phyloP scores from a whole-genome alignment of 345 rosid genomes.

The Pseudoturritis turrita region DNA sequence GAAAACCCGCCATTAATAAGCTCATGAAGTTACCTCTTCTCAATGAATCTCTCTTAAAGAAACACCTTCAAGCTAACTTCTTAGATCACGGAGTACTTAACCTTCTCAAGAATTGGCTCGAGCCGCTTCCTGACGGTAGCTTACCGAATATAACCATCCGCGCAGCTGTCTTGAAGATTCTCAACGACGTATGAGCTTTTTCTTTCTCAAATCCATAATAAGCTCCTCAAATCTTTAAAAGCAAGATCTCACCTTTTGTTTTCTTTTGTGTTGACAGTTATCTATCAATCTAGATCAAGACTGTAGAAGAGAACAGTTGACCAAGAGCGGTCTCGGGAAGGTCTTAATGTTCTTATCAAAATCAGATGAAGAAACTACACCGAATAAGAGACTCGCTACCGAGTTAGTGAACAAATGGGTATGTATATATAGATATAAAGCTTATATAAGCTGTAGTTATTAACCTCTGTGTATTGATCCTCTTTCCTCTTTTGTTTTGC shows the following conservation, averaged over 20 bases:
- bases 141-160: slow-evolving; percentile 84
- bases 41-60: slow-evolving; percentile 71
- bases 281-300: slow-evolving; percentile 63
- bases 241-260: not conserved
- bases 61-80: slow-evolving; percentile 72
- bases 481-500: not conserved
- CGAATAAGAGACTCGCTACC: slow-evolving; percentile 73
- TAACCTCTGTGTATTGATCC: not conserved
- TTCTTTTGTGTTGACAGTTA: slow-evolving; percentile 40
- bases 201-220: not conserved
- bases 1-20: slow-evolving; percentile 77
- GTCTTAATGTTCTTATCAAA: slow-evolving; percentile 87
- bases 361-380: slow-evolving; percentile 81
- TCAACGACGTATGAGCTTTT: slow-evolving; percentile 49
- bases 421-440: not conserved
- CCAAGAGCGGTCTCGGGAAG: slow-evolving; percentile 89
- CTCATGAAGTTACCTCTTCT: slow-evolving; percentile 79
- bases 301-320: slow-evolving; percentile 72
- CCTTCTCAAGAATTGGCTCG: slow-evolving; percentile 82
- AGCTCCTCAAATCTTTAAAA: not conserved
- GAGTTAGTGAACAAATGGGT: slow-evolving; percentile 83
- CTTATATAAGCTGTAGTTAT: not conserved
- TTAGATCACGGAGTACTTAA: slow-evolving; percentile 84
- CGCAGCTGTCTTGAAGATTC: slow-evolving; percentile 57
- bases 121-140: slow-evolving; percentile 96